phyloP scores from a whole-genome alignment of 371 early-diverging fungal species.

The Batkoa obscura region DNA sequence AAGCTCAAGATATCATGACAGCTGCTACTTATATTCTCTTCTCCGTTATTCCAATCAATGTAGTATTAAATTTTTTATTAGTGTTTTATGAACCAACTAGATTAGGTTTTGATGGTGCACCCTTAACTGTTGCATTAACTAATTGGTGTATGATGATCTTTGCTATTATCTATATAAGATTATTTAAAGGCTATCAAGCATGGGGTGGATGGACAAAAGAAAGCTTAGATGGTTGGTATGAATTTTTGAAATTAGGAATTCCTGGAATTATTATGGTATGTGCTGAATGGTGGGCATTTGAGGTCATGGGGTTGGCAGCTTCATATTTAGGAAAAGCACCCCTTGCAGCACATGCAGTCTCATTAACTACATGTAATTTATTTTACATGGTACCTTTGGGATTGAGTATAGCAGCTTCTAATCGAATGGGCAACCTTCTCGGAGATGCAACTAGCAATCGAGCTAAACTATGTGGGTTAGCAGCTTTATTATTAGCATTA shows the following conservation, averaged over 20 bases:
- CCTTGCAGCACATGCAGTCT: constrained; percentile 71
- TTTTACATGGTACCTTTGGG: constrained; percentile 44
- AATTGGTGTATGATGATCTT: constrained; percentile 37
- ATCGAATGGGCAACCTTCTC: constrained; percentile 61
- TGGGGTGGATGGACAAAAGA: constrained; percentile 79
- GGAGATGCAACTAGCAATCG: constrained; percentile 22
- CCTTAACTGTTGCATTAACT: constrained; percentile 51
- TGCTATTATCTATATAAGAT: constrained; percentile 36
- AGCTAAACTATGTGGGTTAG: constrained; percentile 22
- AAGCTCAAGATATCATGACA: constrained; percentile 65
- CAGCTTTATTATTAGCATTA: constrained; percentile 24
- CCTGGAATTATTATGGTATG: constrained; percentile 51
- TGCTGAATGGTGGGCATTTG: constrained; percentile 57
- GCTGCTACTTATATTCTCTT: constrained; percentile 53
- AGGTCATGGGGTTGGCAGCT: constrained; percentile 57
- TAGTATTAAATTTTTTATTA: constrained; percentile 44
- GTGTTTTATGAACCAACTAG: constrained; percentile 48
- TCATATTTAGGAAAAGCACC: constrained; percentile 51
- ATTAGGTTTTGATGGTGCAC: constrained; percentile 69
- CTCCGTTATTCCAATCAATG: constrained; percentile 51
- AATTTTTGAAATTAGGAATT: constrained; percentile 38
- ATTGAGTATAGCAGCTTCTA: constrained; percentile 49
- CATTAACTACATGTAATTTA: constrained; percentile 45
- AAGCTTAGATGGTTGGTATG: constrained; percentile 35
- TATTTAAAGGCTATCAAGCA: constrained; percentile 37